Evolutionary conservation across 179 eudicot species (phyloP).

Genomic region (Silene noctiflora): DNA sequence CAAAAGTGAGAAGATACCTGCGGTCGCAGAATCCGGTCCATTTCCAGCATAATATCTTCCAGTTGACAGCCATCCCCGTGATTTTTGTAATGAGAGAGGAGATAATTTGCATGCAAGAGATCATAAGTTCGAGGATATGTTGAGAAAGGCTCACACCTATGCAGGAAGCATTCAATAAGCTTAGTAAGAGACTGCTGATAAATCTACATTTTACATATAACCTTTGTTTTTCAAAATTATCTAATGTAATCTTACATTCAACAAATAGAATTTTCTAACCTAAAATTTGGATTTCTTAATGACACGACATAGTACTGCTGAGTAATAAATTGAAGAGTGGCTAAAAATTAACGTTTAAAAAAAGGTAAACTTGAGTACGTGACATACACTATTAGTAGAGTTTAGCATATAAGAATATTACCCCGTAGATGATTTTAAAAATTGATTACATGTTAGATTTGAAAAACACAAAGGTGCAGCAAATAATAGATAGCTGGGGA

Average conservation of each 20-base stretch:
- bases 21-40: slow-evolving; percentile 82
- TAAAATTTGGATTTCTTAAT: background rate
- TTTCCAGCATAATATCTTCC: slow-evolving; percentile 85
- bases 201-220: background rate
- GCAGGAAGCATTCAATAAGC: slow-evolving; percentile 8
- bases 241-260: background rate
- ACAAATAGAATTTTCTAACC: background rate
- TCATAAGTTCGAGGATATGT: slow-evolving; percentile 95
- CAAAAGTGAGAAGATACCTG: slow-evolving; percentile 44
- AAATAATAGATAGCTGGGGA: background rate
- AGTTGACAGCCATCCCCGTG: slow-evolving; percentile 54
- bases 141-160: slow-evolving; percentile 97
- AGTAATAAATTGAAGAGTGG: background rate
- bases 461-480: background rate
- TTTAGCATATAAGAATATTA: background rate
- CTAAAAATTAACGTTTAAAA: background rate
- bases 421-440: background rate
- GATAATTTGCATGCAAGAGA: slow-evolving; percentile 77
- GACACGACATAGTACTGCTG: background rate
- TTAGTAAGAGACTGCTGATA: background rate
- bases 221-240: background rate
- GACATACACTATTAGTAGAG: background rate
- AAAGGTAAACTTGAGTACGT: background rate
- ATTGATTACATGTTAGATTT: background rate
- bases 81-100: slow-evolving; percentile 67